Evolutionary conservation across 108 stramenopile species (phyloP).

Genomic region (Epithemia pelagica): DNA sequence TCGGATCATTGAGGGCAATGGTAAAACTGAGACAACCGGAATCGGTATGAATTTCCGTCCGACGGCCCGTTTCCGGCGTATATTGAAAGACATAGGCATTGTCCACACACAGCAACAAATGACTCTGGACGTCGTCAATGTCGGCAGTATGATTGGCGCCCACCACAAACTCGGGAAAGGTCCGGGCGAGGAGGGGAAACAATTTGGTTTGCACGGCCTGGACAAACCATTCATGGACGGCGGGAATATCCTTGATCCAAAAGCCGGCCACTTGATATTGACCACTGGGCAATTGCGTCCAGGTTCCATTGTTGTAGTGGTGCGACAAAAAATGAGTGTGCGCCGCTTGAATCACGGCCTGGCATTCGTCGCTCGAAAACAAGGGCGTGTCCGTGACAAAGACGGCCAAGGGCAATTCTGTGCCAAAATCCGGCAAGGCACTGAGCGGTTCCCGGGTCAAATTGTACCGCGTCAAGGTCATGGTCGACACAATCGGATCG

Average conservation of each 20-base stretch:
- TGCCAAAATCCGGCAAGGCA: slow-evolving; percentile 37
- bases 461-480: background rate
- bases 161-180: slow-evolving; percentile 35
- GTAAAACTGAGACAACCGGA: slow-evolving; percentile 47
- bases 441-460: slow-evolving; percentile 4
- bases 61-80: slow-evolving; percentile 37
- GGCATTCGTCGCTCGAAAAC: slow-evolving; percentile 40
- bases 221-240: slow-evolving; percentile 41
- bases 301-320: slow-evolving; percentile 7
- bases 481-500: background rate
- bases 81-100: slow-evolving; percentile 51
- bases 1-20: slow-evolving; percentile 27
- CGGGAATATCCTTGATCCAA: slow-evolving; percentile 44
- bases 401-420: slow-evolving; percentile 16
- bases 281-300: slow-evolving; percentile 30
- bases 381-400: slow-evolving; percentile 35
- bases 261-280: slow-evolving; percentile 48
- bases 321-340: slow-evolving; percentile 27
- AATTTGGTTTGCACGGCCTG: slow-evolving; percentile 23
- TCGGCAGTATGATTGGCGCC: too few species aligned
- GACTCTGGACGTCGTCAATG: background rate
- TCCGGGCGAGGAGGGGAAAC: slow-evolving; percentile 36
- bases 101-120: slow-evolving; percentile 32
- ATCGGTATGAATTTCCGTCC: slow-evolving; percentile 55
- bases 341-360: slow-evolving; percentile 27